A percentile compares a stretch with the other conserved stretches of the same genome.
Conservation (phyloP, 805 yeast genomes). For the Kodamaea kaohsiungensis region DNA sequence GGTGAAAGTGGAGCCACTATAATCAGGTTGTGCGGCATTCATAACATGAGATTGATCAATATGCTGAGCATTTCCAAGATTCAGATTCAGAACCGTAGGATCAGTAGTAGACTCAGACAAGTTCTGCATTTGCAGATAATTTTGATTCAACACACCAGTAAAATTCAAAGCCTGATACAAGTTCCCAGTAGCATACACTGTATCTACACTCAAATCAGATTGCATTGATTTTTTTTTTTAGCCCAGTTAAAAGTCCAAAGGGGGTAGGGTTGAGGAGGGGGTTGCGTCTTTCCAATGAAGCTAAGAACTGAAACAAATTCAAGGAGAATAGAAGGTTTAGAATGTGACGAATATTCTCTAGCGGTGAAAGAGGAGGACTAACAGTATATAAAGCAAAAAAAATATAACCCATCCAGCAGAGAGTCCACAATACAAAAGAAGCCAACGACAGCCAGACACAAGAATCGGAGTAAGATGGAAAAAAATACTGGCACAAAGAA, state of each 20-base stretch:
- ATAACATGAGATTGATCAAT: not conserved
- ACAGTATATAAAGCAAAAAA: not conserved
- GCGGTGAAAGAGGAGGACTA: not conserved
- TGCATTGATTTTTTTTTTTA: not conserved
- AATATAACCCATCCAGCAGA: not conserved
- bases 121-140: not conserved
- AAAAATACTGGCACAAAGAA: not conserved
- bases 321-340: not conserved
- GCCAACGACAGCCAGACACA: not conserved
- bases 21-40: not conserved
- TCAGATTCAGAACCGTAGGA: not conserved
- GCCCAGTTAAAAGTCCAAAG: not conserved
- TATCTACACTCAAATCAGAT: constrained; percentile 1
- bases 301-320: not conserved
- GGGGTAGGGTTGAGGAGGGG: not conserved
- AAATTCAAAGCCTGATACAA: not conserved
- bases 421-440: not conserved
- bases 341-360: not conserved
- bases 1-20: not conserved
- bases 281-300: not conserved
- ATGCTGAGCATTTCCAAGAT: too few species aligned
- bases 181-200: not conserved
- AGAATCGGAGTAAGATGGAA: not conserved
- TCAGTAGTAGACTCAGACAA: not conserved
- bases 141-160: not conserved